Base-by-base conservation (phyloP, 1,284 basidiomycete genomes). In the Hypsizygus ulmarius region DNA sequence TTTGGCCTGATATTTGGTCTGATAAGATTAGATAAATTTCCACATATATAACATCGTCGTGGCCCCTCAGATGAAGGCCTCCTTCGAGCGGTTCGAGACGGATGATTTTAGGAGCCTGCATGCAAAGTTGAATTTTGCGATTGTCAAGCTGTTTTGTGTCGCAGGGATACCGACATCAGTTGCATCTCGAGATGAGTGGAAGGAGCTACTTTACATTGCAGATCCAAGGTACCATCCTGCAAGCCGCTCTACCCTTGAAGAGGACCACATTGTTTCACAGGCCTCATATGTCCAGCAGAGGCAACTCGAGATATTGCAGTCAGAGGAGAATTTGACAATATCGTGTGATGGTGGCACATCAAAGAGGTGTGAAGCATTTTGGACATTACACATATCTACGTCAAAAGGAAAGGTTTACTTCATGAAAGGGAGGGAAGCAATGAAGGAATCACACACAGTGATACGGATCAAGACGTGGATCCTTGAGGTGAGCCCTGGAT, bases 361-460 rank as follows among this genome's bases (percentile, higher is more conserved):
- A 16, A 40, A 41, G n/a, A 44, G 50, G 0, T 38, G 48, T 8
- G 37, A 61, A 36, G 48, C 56, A 35, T 59, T 62, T 37, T 64
- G 55, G 35, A 63, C 60, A 5, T 30, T 59, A 32, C 57, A 62
- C 47, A 51, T 63, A 3, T 60, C 58, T 7, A 62, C 56, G 1
- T 29, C 50, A n/a, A 47, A 52, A 1, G 46, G 50, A 12, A 46
- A 54, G 9, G 52, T 55, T 0, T 61, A 59, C 43, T 34, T 63
- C 19, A 42, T 63, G 38, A 55, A 57, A 34, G 51, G 43, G 5
- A 28, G 56, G 18, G 55, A 59, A 35, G 59, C 58, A 34, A 59
- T 54, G n/a, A 32, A 16, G 12, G 58, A 49, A 7, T 56, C 50
- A 8, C 60, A 63, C 43, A 62, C 57, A 6, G 55, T 44, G 1